Percentiles rank a stretch among this genome's conserved stretches.
Conservation (phyloP, 2,329 filamentous ascomycete species). For the Epichloe coenophiala region DNA sequence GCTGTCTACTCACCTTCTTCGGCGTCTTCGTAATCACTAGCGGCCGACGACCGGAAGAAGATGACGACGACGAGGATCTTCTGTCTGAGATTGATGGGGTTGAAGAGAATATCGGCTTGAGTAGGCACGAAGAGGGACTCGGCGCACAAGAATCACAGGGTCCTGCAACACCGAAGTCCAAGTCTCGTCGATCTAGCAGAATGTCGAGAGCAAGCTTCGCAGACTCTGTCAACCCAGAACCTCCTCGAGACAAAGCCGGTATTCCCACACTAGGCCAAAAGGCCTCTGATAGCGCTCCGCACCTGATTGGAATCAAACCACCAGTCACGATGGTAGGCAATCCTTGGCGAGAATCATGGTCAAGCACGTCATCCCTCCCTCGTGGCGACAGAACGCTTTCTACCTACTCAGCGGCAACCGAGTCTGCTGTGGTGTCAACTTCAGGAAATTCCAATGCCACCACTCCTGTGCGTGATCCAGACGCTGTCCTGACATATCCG, state of each 20-base stretch:
- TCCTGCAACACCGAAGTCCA: conserved; percentile 12
- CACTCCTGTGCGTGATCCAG: conserved; percentile 20
- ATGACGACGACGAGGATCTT: conserved; percentile 41
- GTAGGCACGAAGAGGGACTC: conserved; percentile 30
- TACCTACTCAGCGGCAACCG: conserved; percentile 20
- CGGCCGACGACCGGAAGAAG: conserved; percentile 48
- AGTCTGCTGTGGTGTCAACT: conserved; percentile 11
- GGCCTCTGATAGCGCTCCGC: conserved; percentile 17
- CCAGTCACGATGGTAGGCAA: conserved; percentile 27
- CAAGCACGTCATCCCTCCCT: conserved; percentile 15
- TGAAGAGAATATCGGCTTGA: conserved; percentile 49
- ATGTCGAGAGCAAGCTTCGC: conserved; percentile 33
- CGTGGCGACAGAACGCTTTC: conserved; percentile 25
- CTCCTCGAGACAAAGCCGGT: conserved; percentile 22
- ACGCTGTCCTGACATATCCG: conserved; percentile 10
- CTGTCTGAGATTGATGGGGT: conserved; percentile 43
- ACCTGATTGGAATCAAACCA: conserved; percentile 20
- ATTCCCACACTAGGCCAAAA: conserved; percentile 22
- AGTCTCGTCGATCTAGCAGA: conserved; percentile 35
- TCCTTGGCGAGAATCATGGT: conserved; percentile 28
- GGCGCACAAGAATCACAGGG: conserved; percentile 10
- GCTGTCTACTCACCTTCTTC: conserved; percentile 83
- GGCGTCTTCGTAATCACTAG: conserved; percentile 97
- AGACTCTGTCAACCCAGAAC: conserved; percentile 23
- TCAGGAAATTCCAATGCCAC: conserved; percentile 16